A percentile compares a stretch with the other conserved stretches of the same genome.
phyloP scores from a whole-genome alignment of 2,329 filamentous ascomycete genomes.

The Fusarium udum region DNA sequence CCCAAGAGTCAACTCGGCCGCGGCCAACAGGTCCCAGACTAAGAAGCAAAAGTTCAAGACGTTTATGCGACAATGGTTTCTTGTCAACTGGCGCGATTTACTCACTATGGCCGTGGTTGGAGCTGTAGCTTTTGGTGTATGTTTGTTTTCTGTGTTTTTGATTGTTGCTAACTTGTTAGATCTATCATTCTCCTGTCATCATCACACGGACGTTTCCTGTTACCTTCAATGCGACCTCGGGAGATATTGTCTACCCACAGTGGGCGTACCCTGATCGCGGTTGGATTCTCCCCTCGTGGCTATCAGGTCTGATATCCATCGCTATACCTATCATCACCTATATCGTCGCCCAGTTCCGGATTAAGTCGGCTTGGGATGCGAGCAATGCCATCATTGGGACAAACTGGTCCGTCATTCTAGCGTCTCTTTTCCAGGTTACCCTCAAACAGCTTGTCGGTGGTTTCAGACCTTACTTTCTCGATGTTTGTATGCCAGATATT shows the following conservation, averaged over 20 bases:
- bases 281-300: constrained; percentile 69
- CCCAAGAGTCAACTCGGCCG: constrained; percentile 21
- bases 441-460: constrained; percentile 74
- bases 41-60: constrained; percentile 15
- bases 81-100: constrained; percentile 67
- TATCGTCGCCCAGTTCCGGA: constrained; percentile 65
- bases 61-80: constrained; percentile 61
- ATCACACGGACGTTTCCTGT: constrained; percentile 70
- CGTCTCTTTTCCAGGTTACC: constrained; percentile 72
- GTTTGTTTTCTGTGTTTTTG: not conserved
- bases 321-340: constrained; percentile 67
- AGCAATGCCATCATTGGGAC: constrained; percentile 72
- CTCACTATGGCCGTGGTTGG: constrained; percentile 66
- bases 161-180: constrained; percentile 45
- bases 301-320: constrained; percentile 64
- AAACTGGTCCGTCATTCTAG: constrained; percentile 66
- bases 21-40: not conserved
- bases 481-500: constrained; percentile 69
- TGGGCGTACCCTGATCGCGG: constrained; percentile 72
- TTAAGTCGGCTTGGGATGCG: constrained; percentile 66
- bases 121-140: constrained; percentile 44
- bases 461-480: constrained; percentile 70
- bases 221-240: constrained; percentile 60
- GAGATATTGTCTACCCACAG: constrained; percentile 70
- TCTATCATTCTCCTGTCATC: constrained; percentile 64